Conservation (phyloP, 768 basidiomycete genomes). For the Clathrus columnatus region DNA sequence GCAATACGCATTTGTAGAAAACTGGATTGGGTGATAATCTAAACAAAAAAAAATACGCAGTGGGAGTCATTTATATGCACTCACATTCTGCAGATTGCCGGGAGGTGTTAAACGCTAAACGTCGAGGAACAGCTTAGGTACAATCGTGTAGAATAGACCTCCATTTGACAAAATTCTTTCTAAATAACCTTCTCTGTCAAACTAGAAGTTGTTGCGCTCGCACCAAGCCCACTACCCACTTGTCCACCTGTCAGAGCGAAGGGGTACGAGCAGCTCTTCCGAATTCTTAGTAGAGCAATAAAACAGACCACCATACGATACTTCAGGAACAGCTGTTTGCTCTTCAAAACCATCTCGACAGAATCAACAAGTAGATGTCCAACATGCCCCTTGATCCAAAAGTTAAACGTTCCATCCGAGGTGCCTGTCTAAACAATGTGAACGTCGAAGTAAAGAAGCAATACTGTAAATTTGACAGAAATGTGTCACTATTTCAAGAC, state of each 20-base stretch:
- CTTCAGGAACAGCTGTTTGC: neutral
- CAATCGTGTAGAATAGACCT: neutral
- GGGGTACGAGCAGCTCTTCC: too few relatives aligned
- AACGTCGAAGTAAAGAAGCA: too few relatives aligned
- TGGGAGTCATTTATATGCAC: neutral
- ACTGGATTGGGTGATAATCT: neutral
- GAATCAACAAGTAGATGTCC: neutral
- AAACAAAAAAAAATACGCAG: neutral
- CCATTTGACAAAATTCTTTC: neutral
- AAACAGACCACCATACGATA: neutral
- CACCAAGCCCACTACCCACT: too few relatives aligned
- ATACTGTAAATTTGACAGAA: too few relatives aligned
- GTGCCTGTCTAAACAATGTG: neutral
- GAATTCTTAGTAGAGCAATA: too few relatives aligned
- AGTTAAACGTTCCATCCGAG: too few relatives aligned
- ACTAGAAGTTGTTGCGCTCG: too few relatives aligned
- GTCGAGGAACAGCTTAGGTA: neutral
- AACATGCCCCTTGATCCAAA: neutral
- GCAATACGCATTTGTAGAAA: neutral
- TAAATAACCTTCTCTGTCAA: neutral
- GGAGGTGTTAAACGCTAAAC: neutral
- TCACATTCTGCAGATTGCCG: neutral
- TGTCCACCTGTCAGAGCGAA: too few relatives aligned
- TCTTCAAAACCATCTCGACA: neutral
- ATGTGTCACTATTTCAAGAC: too few relatives aligned